Percentiles rank a stretch among this genome's conserved stretches.
phyloP scores from a whole-genome alignment of 75 land plant genomes.

The Selaginella tamariscina region DNA sequence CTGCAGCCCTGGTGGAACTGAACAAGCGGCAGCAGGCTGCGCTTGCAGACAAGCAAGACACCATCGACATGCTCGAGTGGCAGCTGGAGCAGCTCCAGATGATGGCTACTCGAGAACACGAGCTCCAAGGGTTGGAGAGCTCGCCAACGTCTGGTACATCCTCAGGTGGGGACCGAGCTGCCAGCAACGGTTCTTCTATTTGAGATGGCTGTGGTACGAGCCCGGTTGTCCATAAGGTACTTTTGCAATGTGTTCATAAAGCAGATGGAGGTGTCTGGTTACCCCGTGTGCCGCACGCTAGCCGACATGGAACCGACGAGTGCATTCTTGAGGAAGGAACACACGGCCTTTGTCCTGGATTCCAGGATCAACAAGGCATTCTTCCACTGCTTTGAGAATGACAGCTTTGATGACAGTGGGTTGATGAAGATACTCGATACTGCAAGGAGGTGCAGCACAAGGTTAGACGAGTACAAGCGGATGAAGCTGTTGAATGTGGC shows the following conservation, averaged over 20 bases:
- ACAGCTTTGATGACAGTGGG: slow-evolving; percentile 6
- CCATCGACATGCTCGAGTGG: slow-evolving; percentile 12
- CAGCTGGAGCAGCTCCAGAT: slow-evolving; percentile 6
- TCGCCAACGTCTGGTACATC: neutral
- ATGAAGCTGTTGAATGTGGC: slow-evolving; percentile 6
- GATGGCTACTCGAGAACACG: neutral
- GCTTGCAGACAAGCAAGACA: slow-evolving; percentile 4
- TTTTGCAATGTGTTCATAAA: slow-evolving; percentile 11
- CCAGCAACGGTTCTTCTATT: neutral
- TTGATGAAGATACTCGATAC: neutral
- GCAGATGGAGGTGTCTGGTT: slow-evolving; percentile 13
- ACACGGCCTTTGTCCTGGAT: slow-evolving; percentile 5
- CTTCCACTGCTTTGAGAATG: slow-evolving; percentile 11
- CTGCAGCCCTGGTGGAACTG: neutral
- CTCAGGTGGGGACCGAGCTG: neutral
- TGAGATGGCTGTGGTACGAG: slow-evolving; percentile 9
- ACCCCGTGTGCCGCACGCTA: neutral
- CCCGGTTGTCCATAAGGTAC: neutral
- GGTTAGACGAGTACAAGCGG: slow-evolving; percentile 5
- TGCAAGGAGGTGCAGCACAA: neutral
- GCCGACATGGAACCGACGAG: neutral
- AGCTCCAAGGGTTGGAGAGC: neutral
- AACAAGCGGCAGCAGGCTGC: slow-evolving; percentile 9
- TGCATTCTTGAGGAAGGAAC: slow-evolving; percentile 6
- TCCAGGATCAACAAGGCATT: slow-evolving; percentile 2